Percentiles rank a stretch among this genome's conserved stretches.
Evolutionary conservation across 768 basidiomycete species (phyloP).

Genomic region (Postia placenta): DNA sequence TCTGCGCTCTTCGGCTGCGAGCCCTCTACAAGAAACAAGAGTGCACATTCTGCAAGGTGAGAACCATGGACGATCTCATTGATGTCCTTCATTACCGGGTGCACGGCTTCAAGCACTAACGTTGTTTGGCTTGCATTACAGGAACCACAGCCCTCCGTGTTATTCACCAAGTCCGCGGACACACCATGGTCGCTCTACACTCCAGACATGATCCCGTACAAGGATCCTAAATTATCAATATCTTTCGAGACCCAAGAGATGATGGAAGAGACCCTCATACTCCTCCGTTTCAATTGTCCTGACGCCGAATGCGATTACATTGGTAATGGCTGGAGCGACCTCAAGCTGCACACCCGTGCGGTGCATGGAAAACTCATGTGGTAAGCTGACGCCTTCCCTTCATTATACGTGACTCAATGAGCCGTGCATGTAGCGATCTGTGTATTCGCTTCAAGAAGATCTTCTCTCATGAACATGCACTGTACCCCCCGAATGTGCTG

Average conservation of each 20-base stretch:
- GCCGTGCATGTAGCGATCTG: slow-evolving; percentile 50
- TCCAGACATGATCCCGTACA: slow-evolving; percentile 50
- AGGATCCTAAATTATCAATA: slow-evolving; percentile 69
- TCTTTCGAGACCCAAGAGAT: slow-evolving; percentile 87
- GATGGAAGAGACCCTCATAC: slow-evolving; percentile 90
- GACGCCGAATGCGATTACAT: slow-evolving; percentile 78
- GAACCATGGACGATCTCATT: slow-evolving; percentile 22
- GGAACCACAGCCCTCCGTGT: slow-evolving; percentile 69
- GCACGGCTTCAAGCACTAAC: no score
- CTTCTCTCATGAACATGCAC: slow-evolving; percentile 89
- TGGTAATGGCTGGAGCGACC: slow-evolving; percentile 83
- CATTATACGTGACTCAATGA: not conserved
- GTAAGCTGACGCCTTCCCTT: slow-evolving; percentile 33
- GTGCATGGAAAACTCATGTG: slow-evolving; percentile 78
- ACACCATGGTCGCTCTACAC: slow-evolving; percentile 53
- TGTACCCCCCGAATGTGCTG: slow-evolving; percentile 66
- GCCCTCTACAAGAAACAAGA: slow-evolving; percentile 91
- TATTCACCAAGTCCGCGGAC: slow-evolving; percentile 68
- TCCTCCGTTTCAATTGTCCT: slow-evolving; percentile 94
- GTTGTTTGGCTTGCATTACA: no score
- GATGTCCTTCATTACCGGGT: not conserved
- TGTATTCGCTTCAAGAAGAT: slow-evolving; percentile 90
- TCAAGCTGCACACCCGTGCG: slow-evolving; percentile 78
- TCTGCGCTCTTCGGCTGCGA: slow-evolving; percentile 81
- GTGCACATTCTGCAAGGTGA: slow-evolving; percentile 95